Conservation (phyloP, 1,139 yeast species). For the Yamadazyma spencermartinsiae region DNA sequence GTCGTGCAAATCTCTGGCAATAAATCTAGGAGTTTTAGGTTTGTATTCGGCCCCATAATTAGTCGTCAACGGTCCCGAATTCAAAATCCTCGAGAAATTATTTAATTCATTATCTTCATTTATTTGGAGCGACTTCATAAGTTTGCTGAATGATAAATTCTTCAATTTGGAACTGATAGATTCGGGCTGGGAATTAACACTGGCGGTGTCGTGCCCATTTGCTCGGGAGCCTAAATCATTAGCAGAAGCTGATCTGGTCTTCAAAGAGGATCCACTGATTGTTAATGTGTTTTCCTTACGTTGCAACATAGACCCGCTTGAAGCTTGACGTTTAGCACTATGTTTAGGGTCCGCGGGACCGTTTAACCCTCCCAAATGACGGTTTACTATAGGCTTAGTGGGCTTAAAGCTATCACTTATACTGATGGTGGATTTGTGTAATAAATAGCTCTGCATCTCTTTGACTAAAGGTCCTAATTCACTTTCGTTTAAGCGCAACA, state of each 20-base stretch:
- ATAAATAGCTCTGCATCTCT: constrained; percentile 64
- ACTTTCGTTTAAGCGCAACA: constrained; percentile 64
- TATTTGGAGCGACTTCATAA: constrained; percentile 45
- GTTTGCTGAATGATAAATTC: constrained; percentile 40
- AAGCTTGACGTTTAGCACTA: constrained; percentile 31
- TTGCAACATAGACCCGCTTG: constrained; percentile 34
- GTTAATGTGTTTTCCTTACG: constrained; percentile 29
- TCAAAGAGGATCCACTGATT: constrained; percentile 29
- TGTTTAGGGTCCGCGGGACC: constrained; percentile 3
- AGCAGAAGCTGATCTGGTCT: constrained; percentile 37
- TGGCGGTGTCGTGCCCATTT: constrained; percentile 17
- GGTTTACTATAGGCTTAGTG: constrained; percentile 32
- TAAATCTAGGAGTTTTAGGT: constrained; percentile 56
- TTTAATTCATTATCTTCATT: constrained; percentile 44
- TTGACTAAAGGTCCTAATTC: constrained; percentile 63
- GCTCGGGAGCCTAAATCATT: constrained; percentile 14
- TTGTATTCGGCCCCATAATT: constrained; percentile 50
- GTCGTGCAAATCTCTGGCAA: constrained; percentile 31
- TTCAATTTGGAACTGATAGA: constrained; percentile 41
- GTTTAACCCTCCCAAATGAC: constrained; percentile 20
- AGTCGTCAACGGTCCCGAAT: constrained; percentile 43
- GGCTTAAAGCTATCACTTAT: constrained; percentile 44
- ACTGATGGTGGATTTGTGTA: constrained; percentile 50
- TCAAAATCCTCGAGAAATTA: constrained; percentile 37
- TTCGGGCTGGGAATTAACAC: constrained; percentile 29